Evolutionary conservation across 331 rosid species (phyloP).

Genomic region (Cydonia oblonga): DNA sequence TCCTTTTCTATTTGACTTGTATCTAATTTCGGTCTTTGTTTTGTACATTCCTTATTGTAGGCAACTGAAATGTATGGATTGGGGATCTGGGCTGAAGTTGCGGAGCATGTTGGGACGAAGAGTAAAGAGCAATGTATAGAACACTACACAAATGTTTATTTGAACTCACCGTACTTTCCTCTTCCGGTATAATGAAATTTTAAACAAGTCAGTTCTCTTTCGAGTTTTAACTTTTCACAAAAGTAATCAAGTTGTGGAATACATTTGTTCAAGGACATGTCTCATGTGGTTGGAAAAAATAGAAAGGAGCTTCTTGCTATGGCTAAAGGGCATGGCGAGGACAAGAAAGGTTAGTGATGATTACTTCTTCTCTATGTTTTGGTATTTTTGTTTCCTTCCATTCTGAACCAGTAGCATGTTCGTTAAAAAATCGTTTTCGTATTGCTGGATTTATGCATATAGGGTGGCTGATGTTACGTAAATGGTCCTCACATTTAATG

Average conservation of each 20-base stretch:
- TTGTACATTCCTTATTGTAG: conserved; percentile 27
- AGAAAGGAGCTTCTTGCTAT: conserved; percentile 94
- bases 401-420: not conserved
- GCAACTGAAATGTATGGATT: conserved; percentile 97
- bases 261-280: conserved; percentile 65
- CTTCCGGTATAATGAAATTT: conserved; percentile 65
- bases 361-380: not conserved
- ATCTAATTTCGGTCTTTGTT: conserved; percentile 4
- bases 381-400: conserved; percentile 2
- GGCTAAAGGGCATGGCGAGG: conserved; percentile 92
- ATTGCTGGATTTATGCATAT: too few species aligned
- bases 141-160: conserved; percentile 67
- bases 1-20: not conserved
- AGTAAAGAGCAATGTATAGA: conserved; percentile 85
- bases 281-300: conserved; percentile 92
- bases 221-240: conserved; percentile 5
- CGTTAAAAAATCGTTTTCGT: not conserved
- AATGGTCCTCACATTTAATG: not conserved
- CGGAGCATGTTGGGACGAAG: conserved; percentile 99
- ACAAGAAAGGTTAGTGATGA: conserved; percentile 68
- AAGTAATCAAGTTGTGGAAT: conserved; percentile 16
- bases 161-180: conserved; percentile 76
- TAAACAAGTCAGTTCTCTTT: conserved; percentile 7
- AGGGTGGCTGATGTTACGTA: not conserved
- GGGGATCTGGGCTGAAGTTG: conserved; percentile 97